Evolutionary conservation across 2,329 filamentous ascomycete species (phyloP).

Genomic region (Phoma herbarum): DNA sequence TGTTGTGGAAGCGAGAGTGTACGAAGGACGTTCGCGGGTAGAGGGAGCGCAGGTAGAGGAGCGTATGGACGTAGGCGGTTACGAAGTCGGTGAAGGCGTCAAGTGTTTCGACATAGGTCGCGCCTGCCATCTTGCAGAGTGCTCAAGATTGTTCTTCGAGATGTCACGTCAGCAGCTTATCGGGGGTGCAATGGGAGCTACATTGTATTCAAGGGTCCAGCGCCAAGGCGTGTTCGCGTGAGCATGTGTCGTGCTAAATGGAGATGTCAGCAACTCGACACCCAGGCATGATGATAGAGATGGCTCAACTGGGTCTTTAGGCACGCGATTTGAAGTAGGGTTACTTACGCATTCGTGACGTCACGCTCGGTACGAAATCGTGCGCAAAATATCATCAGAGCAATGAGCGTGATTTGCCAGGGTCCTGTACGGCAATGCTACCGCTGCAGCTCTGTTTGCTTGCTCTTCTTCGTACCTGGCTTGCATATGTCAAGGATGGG

Average conservation of each 20-base stretch:
- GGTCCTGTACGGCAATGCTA: constrained; percentile 1
- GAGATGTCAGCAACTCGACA: not conserved
- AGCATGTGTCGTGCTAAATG: constrained; percentile 7
- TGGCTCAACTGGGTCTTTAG: not conserved
- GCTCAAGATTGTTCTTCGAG: no score
- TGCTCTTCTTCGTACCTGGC: constrained; percentile 1
- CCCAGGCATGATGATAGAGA: not conserved
- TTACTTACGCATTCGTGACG: constrained; percentile 5
- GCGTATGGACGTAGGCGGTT: no score
- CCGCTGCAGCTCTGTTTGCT: not conserved
- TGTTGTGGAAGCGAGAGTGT: constrained; percentile 80
- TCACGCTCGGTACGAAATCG: not conserved
- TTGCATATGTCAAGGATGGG: not conserved
- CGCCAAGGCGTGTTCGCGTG: constrained; percentile 12
- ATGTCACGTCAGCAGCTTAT: no score
- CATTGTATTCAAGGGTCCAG: constrained; percentile 7
- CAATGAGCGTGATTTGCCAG: constrained; percentile 14
- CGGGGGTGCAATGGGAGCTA: not conserved
- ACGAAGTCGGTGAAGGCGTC: constrained; percentile 75
- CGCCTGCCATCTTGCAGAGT: constrained; percentile 6
- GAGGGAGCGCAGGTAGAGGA: no score
- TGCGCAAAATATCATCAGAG: constrained; percentile 7
- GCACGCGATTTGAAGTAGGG: constrained; percentile 1
- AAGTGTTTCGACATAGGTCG: constrained; percentile 62
- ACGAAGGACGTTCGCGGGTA: no score